Conservation (phyloP, 2,329 filamentous ascomycete genomes). For the Colletotrichum falcatum region DNA sequence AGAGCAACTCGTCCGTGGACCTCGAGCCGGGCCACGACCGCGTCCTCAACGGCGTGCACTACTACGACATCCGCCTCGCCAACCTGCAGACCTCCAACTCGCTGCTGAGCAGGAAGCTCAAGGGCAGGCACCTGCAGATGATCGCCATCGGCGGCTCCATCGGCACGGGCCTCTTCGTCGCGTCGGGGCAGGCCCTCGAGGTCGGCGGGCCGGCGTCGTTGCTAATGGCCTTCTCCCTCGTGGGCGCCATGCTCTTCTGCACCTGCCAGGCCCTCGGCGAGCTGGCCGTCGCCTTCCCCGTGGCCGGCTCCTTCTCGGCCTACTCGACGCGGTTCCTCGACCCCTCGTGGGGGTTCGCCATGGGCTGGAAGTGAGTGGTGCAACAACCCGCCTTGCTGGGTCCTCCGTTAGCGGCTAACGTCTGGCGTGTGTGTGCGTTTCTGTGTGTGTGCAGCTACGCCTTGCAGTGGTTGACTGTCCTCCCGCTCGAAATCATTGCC, state of each 20-base stretch:
- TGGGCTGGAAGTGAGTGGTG: slow-evolving; percentile 87
- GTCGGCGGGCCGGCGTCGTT: slow-evolving; percentile 83
- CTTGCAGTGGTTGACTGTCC: slow-evolving; percentile 85
- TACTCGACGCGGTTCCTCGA: slow-evolving; percentile 94
- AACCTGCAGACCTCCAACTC: slow-evolving; percentile 82
- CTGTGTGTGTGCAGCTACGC: slow-evolving; percentile 70
- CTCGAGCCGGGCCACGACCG: slow-evolving; percentile 44
- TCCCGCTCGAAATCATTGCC: slow-evolving; percentile 89
- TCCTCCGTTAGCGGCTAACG: slow-evolving; percentile 17
- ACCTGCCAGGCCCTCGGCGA: slow-evolving; percentile 94
- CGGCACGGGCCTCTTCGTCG: slow-evolving; percentile 89
- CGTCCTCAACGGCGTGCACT: slow-evolving; percentile 57
- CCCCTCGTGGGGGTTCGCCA: slow-evolving; percentile 93
- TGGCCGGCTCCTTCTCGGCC: slow-evolving; percentile 91
- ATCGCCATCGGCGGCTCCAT: slow-evolving; percentile 96
- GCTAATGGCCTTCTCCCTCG: slow-evolving; percentile 80
- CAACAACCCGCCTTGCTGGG: not conserved
- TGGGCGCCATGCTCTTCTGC: slow-evolving; percentile 90
- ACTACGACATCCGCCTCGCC: slow-evolving; percentile 67
- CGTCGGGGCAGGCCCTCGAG: slow-evolving; percentile 78
- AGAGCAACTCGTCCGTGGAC: slow-evolving; percentile 53
- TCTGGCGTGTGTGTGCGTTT: too few species aligned
- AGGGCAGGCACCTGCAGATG: slow-evolving; percentile 93
- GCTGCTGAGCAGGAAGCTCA: slow-evolving; percentile 80
- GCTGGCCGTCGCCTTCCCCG: slow-evolving; percentile 89